Evolutionary conservation across 2,329 filamentous ascomycete species (phyloP).

Genomic region (Xylaria sp.): DNA sequence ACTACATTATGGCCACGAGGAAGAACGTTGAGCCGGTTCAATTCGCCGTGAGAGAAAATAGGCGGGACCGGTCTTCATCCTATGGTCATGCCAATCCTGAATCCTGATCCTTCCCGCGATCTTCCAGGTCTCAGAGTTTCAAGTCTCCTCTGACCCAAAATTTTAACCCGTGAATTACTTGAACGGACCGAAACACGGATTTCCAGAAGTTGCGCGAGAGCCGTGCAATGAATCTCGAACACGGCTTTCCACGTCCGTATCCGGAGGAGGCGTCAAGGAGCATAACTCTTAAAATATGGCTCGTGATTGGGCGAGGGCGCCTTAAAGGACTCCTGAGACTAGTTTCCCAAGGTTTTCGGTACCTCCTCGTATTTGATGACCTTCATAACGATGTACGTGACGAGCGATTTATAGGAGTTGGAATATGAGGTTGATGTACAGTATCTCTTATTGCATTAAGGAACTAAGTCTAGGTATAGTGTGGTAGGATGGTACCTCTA

Average conservation of each 20-base stretch:
- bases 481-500: too few species aligned
- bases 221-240: conserved; percentile 7
- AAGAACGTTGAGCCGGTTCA: conserved; percentile 8
- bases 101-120: background rate
- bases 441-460: too few species aligned
- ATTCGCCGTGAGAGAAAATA: conserved; percentile 5
- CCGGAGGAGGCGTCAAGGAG: conserved; percentile 11
- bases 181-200: conserved; percentile 5
- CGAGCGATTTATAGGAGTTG: too few species aligned
- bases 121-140: background rate
- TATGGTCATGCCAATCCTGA: conserved; percentile 17
- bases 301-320: background rate
- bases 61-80: conserved; percentile 7
- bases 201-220: conserved; percentile 1
- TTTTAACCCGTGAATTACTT: conserved; percentile 14
- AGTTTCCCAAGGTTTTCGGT: background rate
- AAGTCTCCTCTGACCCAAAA: conserved; percentile 11
- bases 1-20: conserved; percentile 8
- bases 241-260: conserved; percentile 17
- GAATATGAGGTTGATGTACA: too few species aligned
- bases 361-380: background rate
- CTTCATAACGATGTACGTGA: conserved; percentile 14
- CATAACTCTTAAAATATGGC: conserved; percentile 8
- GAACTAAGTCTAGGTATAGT: too few species aligned
- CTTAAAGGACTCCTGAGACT: background rate